These are phyloP conservation scores for Orbilia brochopaga DNA, from an alignment of 2,329 filamentous ascomycete genomes.

Conservation along the genomic window DNA sequence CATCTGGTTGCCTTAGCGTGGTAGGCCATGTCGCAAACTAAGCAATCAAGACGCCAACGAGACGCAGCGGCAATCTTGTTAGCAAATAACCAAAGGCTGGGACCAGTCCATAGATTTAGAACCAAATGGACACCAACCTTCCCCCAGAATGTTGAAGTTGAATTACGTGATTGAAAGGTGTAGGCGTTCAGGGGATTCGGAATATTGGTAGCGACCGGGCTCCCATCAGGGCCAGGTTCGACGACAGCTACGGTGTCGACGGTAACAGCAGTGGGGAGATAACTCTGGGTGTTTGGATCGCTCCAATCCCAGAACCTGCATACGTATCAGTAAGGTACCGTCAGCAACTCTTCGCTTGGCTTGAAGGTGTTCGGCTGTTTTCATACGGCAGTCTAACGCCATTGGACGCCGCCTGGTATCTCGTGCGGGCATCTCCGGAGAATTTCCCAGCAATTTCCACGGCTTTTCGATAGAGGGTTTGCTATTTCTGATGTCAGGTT, in stretches of 20 bases:
- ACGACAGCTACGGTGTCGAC: constrained; percentile 35
- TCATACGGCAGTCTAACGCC: constrained; percentile 53
- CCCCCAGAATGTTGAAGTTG: constrained; percentile 27
- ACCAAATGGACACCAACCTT: constrained; percentile 36
- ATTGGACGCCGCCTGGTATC: constrained; percentile 48
- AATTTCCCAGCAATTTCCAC: constrained; percentile 49
- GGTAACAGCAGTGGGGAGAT: constrained; percentile 45
- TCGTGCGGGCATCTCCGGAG: constrained; percentile 44
- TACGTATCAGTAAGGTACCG: constrained; percentile 9
- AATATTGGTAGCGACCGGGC: constrained; percentile 24
- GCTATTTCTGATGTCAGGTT: constrained; percentile 34
- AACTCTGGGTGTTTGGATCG: constrained; percentile 42
- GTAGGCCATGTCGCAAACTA: constrained; percentile 44
- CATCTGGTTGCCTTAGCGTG: constrained; percentile 29
- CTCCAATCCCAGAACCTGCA: constrained; percentile 55
- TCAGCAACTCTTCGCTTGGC: background rate
- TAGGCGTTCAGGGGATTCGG: constrained; percentile 41
- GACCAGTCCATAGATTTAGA: too few relatives aligned
- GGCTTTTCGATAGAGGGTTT: constrained; percentile 49
- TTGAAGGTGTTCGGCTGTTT: background rate
- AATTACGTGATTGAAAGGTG: constrained; percentile 20
- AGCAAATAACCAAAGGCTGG: too few relatives aligned
- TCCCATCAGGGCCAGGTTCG: constrained; percentile 40
- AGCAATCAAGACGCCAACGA: constrained; percentile 1
- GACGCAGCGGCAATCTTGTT: too few relatives aligned